phyloP scores from a whole-genome alignment of 176 grass and related monocot genomes.

The Triticum monococcum region DNA sequence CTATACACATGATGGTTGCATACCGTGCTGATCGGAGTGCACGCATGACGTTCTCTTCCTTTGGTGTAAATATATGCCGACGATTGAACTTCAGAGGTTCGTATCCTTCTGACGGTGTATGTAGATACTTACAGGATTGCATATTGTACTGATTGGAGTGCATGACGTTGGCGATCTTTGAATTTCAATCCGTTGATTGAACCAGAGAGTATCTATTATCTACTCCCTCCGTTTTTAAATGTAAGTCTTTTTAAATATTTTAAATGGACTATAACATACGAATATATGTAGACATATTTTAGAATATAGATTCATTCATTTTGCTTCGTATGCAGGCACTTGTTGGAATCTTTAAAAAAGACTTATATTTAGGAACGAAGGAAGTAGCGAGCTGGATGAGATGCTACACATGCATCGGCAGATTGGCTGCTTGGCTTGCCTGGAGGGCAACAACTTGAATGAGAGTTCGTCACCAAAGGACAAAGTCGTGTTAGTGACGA shows the following conservation, averaged over 20 bases:
- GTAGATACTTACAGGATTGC: background rate
- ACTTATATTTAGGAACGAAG: too few species aligned
- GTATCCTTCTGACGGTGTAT: background rate
- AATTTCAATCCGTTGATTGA: background rate
- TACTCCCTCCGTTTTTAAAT: too few species aligned
- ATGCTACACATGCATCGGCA: background rate
- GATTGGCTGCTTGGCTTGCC: background rate
- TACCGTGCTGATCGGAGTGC: background rate
- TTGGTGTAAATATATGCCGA: conserved; percentile 30
- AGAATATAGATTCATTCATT: too few species aligned
- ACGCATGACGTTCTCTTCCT: background rate
- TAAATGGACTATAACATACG: too few species aligned
- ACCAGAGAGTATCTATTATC: too few species aligned
- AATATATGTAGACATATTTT: too few species aligned
- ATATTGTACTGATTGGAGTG: background rate
- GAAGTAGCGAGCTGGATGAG: background rate
- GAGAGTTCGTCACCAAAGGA: background rate
- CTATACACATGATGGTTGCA: background rate
- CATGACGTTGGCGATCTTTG: background rate
- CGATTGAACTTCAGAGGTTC: background rate
- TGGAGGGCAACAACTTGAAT: background rate
- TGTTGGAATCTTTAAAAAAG: too few species aligned
- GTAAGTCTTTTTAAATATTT: too few species aligned
- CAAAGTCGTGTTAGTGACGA: background rate
- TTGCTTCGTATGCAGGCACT: too few species aligned